Evolutionary conservation across 2,329 filamentous ascomycete species (phyloP), one percentile per base, ranked within the genome.

Genomic region (Xylariaceae sp.): DNA sequence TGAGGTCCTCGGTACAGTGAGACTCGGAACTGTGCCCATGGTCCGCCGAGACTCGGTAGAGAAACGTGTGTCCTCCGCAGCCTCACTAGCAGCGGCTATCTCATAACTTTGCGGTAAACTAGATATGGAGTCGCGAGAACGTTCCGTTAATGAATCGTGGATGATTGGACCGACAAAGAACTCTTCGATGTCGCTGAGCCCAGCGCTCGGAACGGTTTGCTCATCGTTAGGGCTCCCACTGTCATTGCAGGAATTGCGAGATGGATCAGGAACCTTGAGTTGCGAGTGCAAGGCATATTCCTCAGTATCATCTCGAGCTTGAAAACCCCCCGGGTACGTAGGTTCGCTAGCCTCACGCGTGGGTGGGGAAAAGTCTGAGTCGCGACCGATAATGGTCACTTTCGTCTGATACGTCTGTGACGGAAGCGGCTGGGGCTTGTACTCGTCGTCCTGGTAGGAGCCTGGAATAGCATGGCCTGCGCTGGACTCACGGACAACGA

Each of bases 361-460:
- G 6, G 62, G 48, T 7, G 66, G 53, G 2, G 62, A 50, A 21
- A 77, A 75, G 47, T 77, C 75, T 45, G 72, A 73, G 50, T 78
- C 76, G 45, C 76, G 77, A 7, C 79, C 77, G 29, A 83, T 66
- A 42, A 83, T 79, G 4, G 78, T 79, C 49, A 82, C 77, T 18
- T 77, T 80, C 9, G 79, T 79, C 59, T 77, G 74, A 48, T 76
- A 70, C n/a, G 74, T 66, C 16, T 71, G 64, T 20, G 74, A 69
- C 14, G 65, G 65, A 53, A 72, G 75, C 9, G 77, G 75, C 46
- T 71, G 68, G n/a, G 73, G 71, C 55, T 79, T 74, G 44, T 77
- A 70, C 41, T 72, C 68, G 32, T 72, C 71, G 54, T 68, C 60
- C 45, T 73, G 69, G 49, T 74, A 70, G n/a, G 62, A 61, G 50